phyloP scores from a whole-genome alignment of 805 yeast species.

The Metschnikowia rubicola region DNA sequence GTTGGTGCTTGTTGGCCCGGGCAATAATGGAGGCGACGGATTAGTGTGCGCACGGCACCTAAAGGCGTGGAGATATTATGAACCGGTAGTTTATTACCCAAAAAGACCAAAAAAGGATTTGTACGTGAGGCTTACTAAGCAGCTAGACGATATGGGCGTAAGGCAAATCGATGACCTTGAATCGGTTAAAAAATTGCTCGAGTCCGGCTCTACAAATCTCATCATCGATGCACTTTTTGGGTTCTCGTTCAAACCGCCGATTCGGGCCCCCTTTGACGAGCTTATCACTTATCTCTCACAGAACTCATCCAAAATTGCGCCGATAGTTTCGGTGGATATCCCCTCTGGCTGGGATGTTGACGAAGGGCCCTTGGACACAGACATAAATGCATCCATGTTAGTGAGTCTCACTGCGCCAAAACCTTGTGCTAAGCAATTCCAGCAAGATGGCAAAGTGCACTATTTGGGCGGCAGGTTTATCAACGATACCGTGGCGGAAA shows the following conservation, averaged over 20 bases:
- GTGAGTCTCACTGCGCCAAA: slow-evolving; percentile 93
- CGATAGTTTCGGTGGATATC: slow-evolving; percentile 79
- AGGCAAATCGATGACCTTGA: slow-evolving; percentile 46
- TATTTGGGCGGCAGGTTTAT: slow-evolving; percentile 92
- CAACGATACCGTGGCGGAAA: slow-evolving; percentile 58
- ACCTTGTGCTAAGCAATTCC: slow-evolving; percentile 64
- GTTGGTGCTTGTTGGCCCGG: slow-evolving; percentile 85
- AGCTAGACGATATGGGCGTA: slow-evolving; percentile 62
- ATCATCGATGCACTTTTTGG: slow-evolving; percentile 85
- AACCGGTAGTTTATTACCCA: slow-evolving; percentile 79
- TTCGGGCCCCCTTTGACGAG: slow-evolving; percentile 71
- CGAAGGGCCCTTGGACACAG: slow-evolving; percentile 48
- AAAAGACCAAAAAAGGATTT: slow-evolving; percentile 53
- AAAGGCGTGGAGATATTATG: slow-evolving; percentile 66
- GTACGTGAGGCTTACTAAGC: slow-evolving; percentile 59
- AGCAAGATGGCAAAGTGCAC: slow-evolving; percentile 43
- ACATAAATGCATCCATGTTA: slow-evolving; percentile 60
- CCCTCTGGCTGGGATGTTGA: slow-evolving; percentile 99
- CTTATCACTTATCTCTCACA: slow-evolving; percentile 25
- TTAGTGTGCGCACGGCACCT: slow-evolving; percentile 92
- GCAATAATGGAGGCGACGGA: slow-evolving; percentile 97
- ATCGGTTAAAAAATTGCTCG: slow-evolving; percentile 21
- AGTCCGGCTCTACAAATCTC: slow-evolving; percentile 26
- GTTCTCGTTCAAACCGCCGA: slow-evolving; percentile 86
- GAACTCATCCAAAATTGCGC: slow-evolving; percentile 44